Evolutionary conservation across 1,284 basidiomycete species (phyloP).

Genomic region (Apiotrichum laibachii): DNA sequence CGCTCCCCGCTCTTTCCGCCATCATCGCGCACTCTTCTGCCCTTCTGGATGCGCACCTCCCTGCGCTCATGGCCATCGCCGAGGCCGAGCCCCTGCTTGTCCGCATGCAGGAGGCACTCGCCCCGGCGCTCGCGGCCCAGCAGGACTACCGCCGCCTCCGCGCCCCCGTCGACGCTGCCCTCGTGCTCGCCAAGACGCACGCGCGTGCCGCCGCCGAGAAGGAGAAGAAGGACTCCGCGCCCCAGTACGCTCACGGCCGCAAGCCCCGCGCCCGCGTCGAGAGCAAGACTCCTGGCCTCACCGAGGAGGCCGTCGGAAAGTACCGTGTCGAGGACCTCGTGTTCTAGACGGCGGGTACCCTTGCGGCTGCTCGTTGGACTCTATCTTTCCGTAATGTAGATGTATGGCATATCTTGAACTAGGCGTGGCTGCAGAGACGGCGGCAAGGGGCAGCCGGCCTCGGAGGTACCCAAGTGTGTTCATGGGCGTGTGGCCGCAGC

Average conservation of each 20-base stretch:
- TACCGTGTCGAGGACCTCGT: conserved; percentile 48
- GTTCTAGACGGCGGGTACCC: conserved; percentile 25
- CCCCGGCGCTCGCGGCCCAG: conserved; percentile 41
- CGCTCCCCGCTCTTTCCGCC: conserved; percentile 11
- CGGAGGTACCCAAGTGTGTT: no score
- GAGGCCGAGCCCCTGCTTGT: conserved; percentile 30
- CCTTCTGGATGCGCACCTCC: conserved; percentile 50
- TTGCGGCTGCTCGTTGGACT: neutral
- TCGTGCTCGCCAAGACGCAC: conserved; percentile 37
- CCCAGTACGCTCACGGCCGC: neutral
- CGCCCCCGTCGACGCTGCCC: conserved; percentile 46
- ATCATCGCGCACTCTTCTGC: conserved; percentile 40
- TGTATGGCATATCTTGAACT: neutral
- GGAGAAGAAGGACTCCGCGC: conserved; percentile 21
- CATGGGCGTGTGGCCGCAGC: no score
- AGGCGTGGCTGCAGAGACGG: no score
- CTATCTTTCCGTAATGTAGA: neutral
- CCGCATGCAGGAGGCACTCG: conserved; percentile 31
- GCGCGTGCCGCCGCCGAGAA: conserved; percentile 29
- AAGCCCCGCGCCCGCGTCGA: conserved; percentile 6
- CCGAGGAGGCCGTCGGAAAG: conserved; percentile 43
- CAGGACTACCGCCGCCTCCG: conserved; percentile 39
- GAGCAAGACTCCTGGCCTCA: conserved; percentile 20
- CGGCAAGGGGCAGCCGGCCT: no score
- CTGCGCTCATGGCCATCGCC: conserved; percentile 36